Evolutionary conservation across 1,284 basidiomycete species (phyloP), one percentile per base, ranked within the genome.

Genomic region (Ustilago trichophora): DNA sequence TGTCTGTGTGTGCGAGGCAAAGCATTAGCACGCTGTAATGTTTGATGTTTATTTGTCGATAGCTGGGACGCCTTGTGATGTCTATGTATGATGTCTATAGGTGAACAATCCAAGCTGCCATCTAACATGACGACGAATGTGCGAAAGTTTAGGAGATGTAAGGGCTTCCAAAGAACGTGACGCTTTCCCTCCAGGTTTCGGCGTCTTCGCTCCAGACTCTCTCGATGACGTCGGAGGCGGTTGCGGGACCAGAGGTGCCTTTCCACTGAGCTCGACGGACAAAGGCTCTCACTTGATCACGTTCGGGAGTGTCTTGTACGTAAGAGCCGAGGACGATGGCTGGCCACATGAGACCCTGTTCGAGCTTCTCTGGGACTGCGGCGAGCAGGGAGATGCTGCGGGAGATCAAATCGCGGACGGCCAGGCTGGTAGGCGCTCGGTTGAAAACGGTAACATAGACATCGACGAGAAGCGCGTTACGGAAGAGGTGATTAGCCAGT

Each of bases 371-470:
- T 0, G 58, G 53, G 3, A 68, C 53, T 6, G 58, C 58, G 4
- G 11, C 50, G 3, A 68, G 38, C 16, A 68, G 34, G 2, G 45
- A 37, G 13, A 57, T 53, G 58, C 53, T 57, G 41, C 58, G 53
- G 6, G 58, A 49, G 2, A 68, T 54, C 4, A 68, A 42, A 10
- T 57, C 50, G 19, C 58, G 65, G 18, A 68, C 42, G 3, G 41
- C 50, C 2, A 44, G 46, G n/a, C 53, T 62, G 22, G 49, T 41
- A 7, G 65, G 24, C 0, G 53, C 26, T 18, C 58, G 53, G 38
- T 68, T 58, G 51, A 68, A 68, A 25, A 68, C 58, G 12, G 44
- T 53, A 25, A 68, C 48, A 42, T 68, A 68, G 24, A 68, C 33
- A 16, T 68, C 65, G 22, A 62, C 54, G 18, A 68, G 40, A 31